Conservation (phyloP, 179 eudicot genomes). For the Spinacia oleracea region DNA sequence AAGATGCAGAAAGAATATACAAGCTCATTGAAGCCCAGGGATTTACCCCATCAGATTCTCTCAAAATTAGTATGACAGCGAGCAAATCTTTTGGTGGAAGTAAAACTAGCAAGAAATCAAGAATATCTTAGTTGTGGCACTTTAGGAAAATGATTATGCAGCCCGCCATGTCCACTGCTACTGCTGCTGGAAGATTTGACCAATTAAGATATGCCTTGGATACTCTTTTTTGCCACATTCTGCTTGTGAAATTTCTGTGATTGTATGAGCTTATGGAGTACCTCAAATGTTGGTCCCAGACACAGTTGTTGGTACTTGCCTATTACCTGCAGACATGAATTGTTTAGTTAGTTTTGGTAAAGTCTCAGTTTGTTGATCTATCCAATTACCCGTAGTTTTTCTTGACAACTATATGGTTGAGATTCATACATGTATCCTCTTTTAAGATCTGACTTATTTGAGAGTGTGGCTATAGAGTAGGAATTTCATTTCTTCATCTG, state of each 20-base stretch:
- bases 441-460: not conserved
- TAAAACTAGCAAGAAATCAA: conserved; percentile 25
- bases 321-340: not conserved
- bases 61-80: conserved; percentile 37
- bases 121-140: conserved; percentile 27
- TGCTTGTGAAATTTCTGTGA: conserved; percentile 7
- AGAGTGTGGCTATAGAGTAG: not conserved
- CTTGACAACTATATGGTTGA: not conserved
- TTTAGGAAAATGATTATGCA: conserved; percentile 9
- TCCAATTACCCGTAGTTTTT: not conserved
- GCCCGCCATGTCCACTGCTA: not conserved
- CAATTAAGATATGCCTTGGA: not conserved
- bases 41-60: conserved; percentile 37
- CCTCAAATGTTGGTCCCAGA: not conserved
- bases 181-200: conserved; percentile 9
- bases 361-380: not conserved
- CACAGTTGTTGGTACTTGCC: not conserved
- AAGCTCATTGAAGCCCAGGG: conserved; percentile 64
- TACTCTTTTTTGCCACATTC: conserved; percentile 1
- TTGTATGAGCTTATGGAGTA: not conserved
- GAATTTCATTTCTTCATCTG: not conserved
- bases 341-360: not conserved
- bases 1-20: conserved; percentile 59
- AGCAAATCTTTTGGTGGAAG: conserved; percentile 23
- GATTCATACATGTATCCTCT: not conserved